phyloP scores from a whole-genome alignment of 202 grass and related monocot species.

The Brachypodium distachyon region DNA sequence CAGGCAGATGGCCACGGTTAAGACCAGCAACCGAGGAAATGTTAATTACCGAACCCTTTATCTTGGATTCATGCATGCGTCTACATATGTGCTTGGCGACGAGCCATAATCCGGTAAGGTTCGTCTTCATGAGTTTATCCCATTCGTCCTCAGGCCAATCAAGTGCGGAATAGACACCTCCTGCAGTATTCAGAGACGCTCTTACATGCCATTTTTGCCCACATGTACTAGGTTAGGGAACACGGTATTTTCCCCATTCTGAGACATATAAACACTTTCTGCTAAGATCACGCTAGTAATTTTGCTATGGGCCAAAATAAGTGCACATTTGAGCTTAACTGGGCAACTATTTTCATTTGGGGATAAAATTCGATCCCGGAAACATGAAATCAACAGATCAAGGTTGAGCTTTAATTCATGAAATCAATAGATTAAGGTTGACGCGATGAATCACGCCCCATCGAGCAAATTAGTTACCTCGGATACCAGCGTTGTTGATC shows the following conservation, averaged over 20 bases:
- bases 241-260: neutral
- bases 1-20: constrained; percentile 58
- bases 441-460: neutral
- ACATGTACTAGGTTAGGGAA: neutral
- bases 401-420: neutral
- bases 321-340: neutral
- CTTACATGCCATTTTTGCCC: constrained; percentile 1
- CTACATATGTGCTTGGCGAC: constrained; percentile 71
- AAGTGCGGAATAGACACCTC: constrained; percentile 53
- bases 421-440: neutral
- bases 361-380: neutral
- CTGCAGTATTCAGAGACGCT: constrained; percentile 18
- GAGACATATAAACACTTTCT: neutral
- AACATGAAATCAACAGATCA: neutral
- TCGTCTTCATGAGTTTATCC: constrained; percentile 62
- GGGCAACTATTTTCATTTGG: neutral
- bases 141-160: constrained; percentile 87
- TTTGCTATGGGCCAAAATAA: neutral
- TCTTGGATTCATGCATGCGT: constrained; percentile 55
- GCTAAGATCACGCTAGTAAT: neutral
- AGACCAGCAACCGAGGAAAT: constrained; percentile 70
- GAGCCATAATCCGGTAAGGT: constrained; percentile 73
- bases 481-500: constrained; percentile 78
- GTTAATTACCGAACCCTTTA: constrained; percentile 67
- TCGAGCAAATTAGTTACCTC: constrained; percentile 39